A percentile compares a stretch with the other conserved stretches of the same genome.
Conservation (phyloP, 164 flowering plant species). For the Umbilicus rupestris region DNA sequence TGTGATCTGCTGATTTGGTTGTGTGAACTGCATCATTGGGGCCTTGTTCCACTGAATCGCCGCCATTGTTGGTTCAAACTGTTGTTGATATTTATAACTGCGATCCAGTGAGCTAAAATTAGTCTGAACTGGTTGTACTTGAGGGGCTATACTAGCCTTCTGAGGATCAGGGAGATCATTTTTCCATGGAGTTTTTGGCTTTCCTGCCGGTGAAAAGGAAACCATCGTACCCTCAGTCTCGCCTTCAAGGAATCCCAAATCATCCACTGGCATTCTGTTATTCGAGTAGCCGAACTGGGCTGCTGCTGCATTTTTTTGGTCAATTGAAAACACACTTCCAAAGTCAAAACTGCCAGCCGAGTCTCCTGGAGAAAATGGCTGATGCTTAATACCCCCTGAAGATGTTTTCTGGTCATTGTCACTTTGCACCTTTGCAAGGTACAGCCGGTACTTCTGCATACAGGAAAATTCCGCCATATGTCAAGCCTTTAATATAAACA, state of each 20-base stretch:
- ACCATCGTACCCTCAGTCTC: slow-evolving; percentile 11
- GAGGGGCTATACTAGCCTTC: background rate
- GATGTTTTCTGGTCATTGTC: slow-evolving; percentile 13
- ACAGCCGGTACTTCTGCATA: slow-evolving; percentile 15
- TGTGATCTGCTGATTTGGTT: background rate
- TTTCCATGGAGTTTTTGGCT: background rate
- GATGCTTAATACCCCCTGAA: slow-evolving; percentile 2
- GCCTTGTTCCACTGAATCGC: background rate
- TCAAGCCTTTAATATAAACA: background rate
- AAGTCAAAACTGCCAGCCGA: slow-evolving; percentile 11
- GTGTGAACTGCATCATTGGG: slow-evolving; percentile 7
- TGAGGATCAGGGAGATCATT: background rate
- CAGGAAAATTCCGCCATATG: slow-evolving; percentile 1
- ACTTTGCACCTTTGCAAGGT: slow-evolving; percentile 12
- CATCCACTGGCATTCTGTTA: background rate
- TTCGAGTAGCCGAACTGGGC: slow-evolving; percentile 5
- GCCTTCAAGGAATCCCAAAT: slow-evolving; percentile 4
- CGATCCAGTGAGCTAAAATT: slow-evolving; percentile 2
- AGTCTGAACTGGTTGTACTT: slow-evolving; percentile 7
- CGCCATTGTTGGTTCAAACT: background rate
- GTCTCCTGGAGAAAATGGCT: slow-evolving; percentile 8
- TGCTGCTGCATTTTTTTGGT: slow-evolving; percentile 1
- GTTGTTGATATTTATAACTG: background rate
- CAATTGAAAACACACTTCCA: slow-evolving; percentile 1
- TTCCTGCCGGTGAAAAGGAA: slow-evolving; percentile 8